phyloP scores from a whole-genome alignment of 768 basidiomycete genomes.

The Naganishia antarctica region DNA sequence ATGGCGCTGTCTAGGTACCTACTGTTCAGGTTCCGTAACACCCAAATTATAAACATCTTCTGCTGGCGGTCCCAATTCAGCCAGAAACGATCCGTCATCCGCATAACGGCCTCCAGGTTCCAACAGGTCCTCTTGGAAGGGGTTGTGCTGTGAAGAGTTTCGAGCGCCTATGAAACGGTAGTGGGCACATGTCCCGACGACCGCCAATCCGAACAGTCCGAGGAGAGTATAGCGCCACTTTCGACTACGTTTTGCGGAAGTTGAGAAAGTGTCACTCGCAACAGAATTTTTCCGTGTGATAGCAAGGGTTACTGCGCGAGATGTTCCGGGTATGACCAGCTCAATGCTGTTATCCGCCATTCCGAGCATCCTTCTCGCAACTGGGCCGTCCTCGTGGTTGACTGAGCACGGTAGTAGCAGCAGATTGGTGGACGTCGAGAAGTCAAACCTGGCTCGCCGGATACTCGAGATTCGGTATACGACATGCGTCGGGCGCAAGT shows the following conservation, averaged over 20 bases:
- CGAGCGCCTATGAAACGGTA: neutral
- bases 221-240: conserved; percentile 4
- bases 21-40: conserved; percentile 1
- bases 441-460: no score
- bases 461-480: no score
- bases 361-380: no score
- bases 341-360: neutral
- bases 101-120: neutral
- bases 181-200: neutral
- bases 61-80: conserved; percentile 14
- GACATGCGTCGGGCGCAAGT: no score
- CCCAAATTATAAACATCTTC: conserved; percentile 19
- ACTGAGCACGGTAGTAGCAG: no score
- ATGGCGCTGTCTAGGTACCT: no score
- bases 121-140: no score
- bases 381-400: no score
- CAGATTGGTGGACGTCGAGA: no score
- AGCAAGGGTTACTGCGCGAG: neutral
- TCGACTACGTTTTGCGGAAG: neutral
- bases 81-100: conserved; percentile 5
- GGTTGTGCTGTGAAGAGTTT: neutral
- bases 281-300: neutral
- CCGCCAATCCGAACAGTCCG: neutral
- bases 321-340: neutral
- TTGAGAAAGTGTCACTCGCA: neutral